Evolutionary conservation across 768 basidiomycete species (phyloP).

Genomic region (Podaxis sp.): DNA sequence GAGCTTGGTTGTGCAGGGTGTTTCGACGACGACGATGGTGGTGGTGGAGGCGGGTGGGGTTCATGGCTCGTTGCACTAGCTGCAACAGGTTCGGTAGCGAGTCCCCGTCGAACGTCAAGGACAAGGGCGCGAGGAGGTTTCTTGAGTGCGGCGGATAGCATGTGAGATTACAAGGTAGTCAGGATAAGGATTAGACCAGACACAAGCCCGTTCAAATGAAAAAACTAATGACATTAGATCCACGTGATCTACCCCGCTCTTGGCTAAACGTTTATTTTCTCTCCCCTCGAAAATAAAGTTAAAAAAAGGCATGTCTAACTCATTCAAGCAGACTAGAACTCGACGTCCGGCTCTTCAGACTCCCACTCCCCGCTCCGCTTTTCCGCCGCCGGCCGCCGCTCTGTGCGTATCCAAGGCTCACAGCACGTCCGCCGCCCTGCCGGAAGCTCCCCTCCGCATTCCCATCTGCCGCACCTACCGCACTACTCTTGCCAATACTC

Average conservation of each 20-base stretch:
- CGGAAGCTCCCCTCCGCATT: not conserved
- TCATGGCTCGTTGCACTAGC: conserved; percentile 19
- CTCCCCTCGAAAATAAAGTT: not conserved
- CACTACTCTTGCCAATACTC: not conserved
- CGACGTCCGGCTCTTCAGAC: conserved; percentile 13
- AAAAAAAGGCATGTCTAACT: not conserved
- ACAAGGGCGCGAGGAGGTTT: conserved; percentile 20
- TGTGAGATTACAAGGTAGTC: not conserved
- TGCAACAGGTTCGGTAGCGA: conserved; percentile 43
- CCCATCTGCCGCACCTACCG: not conserved
- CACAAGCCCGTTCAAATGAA: not conserved
- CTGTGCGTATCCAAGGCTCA: conserved; percentile 25
- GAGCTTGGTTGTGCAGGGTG: not conserved
- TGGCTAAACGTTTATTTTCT: not conserved
- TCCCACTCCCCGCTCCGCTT: conserved; percentile 2
- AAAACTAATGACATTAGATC: conserved; percentile 14
- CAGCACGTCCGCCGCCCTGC: conserved; percentile 24
- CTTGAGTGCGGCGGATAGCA: conserved; percentile 4
- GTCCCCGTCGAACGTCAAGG: conserved; percentile 33
- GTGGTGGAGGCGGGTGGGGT: conserved; percentile 14
- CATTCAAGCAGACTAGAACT: not conserved
- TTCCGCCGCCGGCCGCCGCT: conserved; percentile 7
- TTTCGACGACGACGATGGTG: conserved; percentile 10
- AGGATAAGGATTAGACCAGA: not conserved
- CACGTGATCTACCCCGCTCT: conserved; percentile 17